Base-by-base conservation (phyloP, 2,329 filamentous ascomycete species). In the Cladophialophora immunda region DNA sequence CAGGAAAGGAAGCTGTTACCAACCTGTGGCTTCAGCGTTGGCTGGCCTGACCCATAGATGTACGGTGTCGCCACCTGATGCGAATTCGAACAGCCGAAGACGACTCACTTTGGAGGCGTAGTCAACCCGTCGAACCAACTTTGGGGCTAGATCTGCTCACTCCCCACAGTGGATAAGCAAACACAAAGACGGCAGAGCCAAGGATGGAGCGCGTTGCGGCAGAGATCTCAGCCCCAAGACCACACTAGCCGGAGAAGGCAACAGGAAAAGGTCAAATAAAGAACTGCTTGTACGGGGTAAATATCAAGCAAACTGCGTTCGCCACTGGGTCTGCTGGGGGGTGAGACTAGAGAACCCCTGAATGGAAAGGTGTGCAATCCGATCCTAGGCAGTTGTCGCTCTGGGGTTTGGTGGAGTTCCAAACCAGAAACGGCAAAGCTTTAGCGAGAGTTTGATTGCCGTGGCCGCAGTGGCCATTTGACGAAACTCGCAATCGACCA, bases 401-500 rank as follows among this genome's bases (percentile, higher is more conserved):
- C 19, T 15, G 45, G 19, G 45, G 45, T 50, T 25, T 27, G 22
- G 45, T 25, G 45, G 45, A 50, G 45, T 3, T 5, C 45, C 25
- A 4, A 15, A 25, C 22, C 22, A 22, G 9, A 50, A 50, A 50
- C 45, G 45, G 45, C 19, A 50, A 50, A 25, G 45, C 45, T 27
- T 25, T 50, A 25, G 19, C 45, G 45, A 15, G 45, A 50, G 19
- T 50, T 50, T 22, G 45, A 50, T 50, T 50, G 45, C 45, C 45
- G 8, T 25, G 22, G 45, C 45, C 19, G 45, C 9, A 13, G 45
- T 50, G 45, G 45, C 45, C 13, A 50, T 15, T 25, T 11, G 45
- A 13, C 22, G 45, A 50, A 11, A 50, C 13, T 27, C 19, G 22
- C 19, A 15, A 15, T 25, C 11, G 11, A 15, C 17, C 38, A n/a